Evolutionary conservation across 768 basidiomycete species (phyloP).

Genomic region (Tubosaeta sp.): DNA sequence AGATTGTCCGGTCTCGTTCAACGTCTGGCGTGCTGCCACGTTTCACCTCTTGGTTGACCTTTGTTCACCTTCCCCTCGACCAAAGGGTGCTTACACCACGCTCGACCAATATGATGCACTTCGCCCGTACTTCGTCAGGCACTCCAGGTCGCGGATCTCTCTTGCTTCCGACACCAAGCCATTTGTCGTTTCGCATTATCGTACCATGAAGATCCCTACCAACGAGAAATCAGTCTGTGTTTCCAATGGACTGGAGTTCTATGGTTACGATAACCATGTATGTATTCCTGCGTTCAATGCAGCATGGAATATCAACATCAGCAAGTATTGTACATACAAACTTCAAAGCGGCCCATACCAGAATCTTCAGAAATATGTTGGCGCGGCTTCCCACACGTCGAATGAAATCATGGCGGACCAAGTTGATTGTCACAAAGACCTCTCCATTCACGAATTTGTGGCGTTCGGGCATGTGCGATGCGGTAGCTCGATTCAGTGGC

Average conservation of each 20-base stretch:
- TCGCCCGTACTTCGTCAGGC: conserved; percentile 8
- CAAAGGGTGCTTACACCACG: conserved; percentile 3
- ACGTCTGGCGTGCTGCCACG: conserved; percentile 42
- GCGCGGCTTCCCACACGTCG: conserved; percentile 35
- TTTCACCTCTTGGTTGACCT: conserved; percentile 36
- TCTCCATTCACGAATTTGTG: conserved; percentile 43
- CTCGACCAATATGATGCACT: conserved; percentile 13
- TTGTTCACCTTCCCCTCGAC: conserved; percentile 13
- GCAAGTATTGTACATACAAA: conserved; percentile 27
- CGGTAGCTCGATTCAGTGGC: conserved; percentile 44
- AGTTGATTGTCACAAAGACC: conserved; percentile 33
- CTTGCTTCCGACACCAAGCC: conserved; percentile 24
- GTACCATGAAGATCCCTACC: conserved; percentile 8
- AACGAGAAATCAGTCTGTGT: conserved; percentile 17
- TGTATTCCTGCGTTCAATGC: conserved; percentile 11
- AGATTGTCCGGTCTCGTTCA: background rate
- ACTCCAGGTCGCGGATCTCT: conserved; percentile 16
- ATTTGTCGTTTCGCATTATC: conserved; percentile 14
- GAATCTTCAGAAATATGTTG: conserved; percentile 35
- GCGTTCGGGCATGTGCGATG: conserved; percentile 43
- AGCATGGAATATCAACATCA: conserved; percentile 15
- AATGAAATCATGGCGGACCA: conserved; percentile 44
- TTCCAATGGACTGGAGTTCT: conserved; percentile 31
- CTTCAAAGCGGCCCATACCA: conserved; percentile 33
- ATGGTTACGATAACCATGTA: conserved; percentile 25